Evolutionary conservation across 768 basidiomycete species (phyloP), one percentile per base, ranked within the genome.

Genomic region (Mycena epipterygia): DNA sequence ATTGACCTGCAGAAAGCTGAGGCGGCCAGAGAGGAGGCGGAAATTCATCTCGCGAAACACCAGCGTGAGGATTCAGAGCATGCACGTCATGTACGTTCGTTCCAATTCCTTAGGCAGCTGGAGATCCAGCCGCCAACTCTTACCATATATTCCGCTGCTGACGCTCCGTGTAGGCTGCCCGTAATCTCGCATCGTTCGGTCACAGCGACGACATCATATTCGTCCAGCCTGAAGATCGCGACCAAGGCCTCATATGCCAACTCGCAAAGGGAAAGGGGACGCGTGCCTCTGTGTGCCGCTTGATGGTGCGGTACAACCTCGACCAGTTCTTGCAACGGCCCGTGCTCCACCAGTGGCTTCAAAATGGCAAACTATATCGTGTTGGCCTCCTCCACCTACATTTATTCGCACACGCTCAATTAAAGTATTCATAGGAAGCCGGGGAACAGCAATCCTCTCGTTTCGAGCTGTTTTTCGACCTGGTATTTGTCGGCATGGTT

Each of bases 401-500:
- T 23, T 16, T 11, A 16, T 32, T 30, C 23, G 19, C 21, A 17
- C 19, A 19, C 11, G 11, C 39, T 63, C 32, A 59, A 52, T 19
- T 23, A 30, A 14, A 39, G 23, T 29, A 21, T 48, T 35, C 13
- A 29, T 48, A 70, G 68, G 63, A 73, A 56, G 74, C 74, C 23
- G 53, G 51, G 5, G 74, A 73, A 13, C 68, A 52, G 32, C 72
- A 68, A 42, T 67, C 74, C 2, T 75, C 74, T 0, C 71, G 71
- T 16, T 80, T 80, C 71, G 81, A 82, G 73, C 77, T 82, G 16
- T 81, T 82, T 67, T 80, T 82, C 56, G 81, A 82, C 64, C 69
- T 81, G 48, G 69, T 78, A 6, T 81, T 80, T 49, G 80, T 82
- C 21, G 79, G 76, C 14, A 75, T 82, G 37, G 75, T 78, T 12